These are phyloP conservation scores for Rubia peregrina DNA, from an alignment of 305 asterid species.

Conservation along the genomic window DNA sequence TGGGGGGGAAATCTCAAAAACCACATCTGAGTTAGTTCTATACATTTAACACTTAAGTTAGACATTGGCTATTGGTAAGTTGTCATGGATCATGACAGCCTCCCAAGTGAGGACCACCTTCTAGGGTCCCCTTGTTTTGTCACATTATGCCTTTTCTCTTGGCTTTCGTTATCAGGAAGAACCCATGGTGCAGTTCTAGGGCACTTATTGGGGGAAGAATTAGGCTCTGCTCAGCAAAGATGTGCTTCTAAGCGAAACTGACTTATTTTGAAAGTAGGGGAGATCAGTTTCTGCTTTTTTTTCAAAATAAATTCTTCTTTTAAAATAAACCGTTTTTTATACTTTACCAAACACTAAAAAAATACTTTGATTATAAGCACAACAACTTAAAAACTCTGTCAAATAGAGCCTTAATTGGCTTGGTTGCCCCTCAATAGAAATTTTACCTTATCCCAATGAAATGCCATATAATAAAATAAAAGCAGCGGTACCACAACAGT, in stretches of 20 bases:
- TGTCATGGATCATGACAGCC: constrained; percentile 13
- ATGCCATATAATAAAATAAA: neutral
- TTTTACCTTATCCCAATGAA: neutral
- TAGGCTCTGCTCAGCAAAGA: no score
- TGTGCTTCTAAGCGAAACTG: no score
- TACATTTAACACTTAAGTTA: neutral
- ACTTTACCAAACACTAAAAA: no score
- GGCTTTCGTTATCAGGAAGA: constrained; percentile 11
- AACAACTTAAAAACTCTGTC: no score
- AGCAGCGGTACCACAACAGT: neutral
- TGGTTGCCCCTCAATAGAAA: neutral
- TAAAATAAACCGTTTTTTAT: no score
- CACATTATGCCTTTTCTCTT: constrained; percentile 11
- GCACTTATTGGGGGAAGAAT: constrained; percentile 11
- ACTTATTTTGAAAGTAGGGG: no score
- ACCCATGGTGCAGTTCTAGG: constrained; percentile 15
- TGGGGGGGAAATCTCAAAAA: neutral
- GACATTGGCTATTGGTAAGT: constrained; percentile 4
- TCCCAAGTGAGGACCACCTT: constrained; percentile 13
- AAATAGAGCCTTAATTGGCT: neutral
- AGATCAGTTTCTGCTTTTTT: no score
- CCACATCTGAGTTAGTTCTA: neutral
- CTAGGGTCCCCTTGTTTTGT: constrained; percentile 7
- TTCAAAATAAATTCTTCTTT: no score
- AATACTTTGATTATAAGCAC: no score